phyloP scores from a whole-genome alignment of 768 basidiomycete species.

The Lentinula edodes region DNA sequence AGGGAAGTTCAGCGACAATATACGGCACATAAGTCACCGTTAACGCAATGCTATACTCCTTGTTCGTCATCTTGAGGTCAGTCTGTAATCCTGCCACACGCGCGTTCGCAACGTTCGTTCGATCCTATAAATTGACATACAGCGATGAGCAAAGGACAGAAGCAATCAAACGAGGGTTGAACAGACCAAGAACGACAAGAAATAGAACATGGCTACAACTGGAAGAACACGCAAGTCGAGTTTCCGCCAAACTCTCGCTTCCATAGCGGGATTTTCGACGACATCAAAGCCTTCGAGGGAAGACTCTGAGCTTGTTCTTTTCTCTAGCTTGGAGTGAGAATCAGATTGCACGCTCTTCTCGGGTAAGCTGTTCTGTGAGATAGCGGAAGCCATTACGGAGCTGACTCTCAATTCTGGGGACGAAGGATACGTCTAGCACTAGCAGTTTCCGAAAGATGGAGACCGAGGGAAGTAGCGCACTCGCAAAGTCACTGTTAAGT shows the following conservation, averaged over 20 bases:
- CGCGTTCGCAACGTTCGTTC: conserved; percentile 55
- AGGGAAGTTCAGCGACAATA: conserved; percentile 54
- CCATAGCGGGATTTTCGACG: conserved; percentile 8
- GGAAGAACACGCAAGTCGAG: conserved; percentile 31
- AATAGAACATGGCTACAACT: conserved; percentile 28
- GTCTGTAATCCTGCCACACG: conserved; percentile 54
- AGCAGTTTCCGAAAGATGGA: background rate
- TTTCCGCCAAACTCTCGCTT: conserved; percentile 26
- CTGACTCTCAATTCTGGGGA: background rate
- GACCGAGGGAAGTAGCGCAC: too few relatives aligned
- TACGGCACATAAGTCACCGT: conserved; percentile 50
- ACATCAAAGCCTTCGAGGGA: background rate
- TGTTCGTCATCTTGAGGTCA: conserved; percentile 43
- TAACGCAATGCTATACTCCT: conserved; percentile 44
- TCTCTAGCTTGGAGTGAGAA: background rate
- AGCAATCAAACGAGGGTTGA: background rate
- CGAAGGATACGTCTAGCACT: background rate
- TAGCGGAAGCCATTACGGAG: background rate
- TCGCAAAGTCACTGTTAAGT: background rate
- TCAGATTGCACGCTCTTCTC: background rate
- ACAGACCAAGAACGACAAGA: conserved; percentile 46
- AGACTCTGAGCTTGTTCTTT: background rate
- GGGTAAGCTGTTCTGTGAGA: background rate
- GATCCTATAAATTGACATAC: conserved; percentile 26
- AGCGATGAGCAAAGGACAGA: too few relatives aligned